Percentiles rank a stretch among this genome's conserved stretches.
These are phyloP conservation scores for Psidium guajava DNA, from an alignment of 345 rosid genomes.

Conservation along the genomic window DNA sequence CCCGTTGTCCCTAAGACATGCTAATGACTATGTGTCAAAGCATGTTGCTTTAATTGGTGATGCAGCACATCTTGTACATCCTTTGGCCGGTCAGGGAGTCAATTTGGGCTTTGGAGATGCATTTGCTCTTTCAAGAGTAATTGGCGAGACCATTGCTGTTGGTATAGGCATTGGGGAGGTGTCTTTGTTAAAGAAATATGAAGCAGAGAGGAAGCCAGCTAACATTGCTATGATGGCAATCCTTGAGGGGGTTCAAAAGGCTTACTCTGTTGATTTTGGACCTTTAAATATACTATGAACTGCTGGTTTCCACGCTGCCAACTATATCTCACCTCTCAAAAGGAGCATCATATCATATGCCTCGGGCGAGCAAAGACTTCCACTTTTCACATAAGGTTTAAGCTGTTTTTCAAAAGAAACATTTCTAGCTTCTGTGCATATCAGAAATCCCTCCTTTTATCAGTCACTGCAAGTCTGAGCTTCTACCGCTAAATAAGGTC, in stretches of 20 bases:
- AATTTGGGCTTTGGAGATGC: slow-evolving; percentile 93
- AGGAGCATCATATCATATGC: slow-evolving; percentile 76
- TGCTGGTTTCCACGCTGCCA: slow-evolving; percentile 74
- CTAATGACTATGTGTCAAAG: slow-evolving; percentile 52
- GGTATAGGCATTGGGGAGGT: slow-evolving; percentile 81
- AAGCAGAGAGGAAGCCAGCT: slow-evolving; percentile 73
- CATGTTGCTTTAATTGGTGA: slow-evolving; percentile 75
- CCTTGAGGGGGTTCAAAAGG: slow-evolving; percentile 85
- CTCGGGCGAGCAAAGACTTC: slow-evolving; percentile 62
- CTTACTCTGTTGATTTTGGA: slow-evolving; percentile 68
- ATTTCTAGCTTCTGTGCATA: not conserved
- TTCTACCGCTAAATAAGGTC: too few relatives aligned
- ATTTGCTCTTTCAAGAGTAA: slow-evolving; percentile 52
- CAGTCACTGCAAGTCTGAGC: not conserved
- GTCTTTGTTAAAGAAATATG: slow-evolving; percentile 49
- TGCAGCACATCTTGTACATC: slow-evolving; percentile 94
- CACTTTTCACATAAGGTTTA: slow-evolving; percentile 23
- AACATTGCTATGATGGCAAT: slow-evolving; percentile 80
- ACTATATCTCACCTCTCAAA: slow-evolving; percentile 68
- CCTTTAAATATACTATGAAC: slow-evolving; percentile 75
- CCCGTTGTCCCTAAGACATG: slow-evolving; percentile 77
- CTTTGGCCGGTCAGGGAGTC: slow-evolving; percentile 97
- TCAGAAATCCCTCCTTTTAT: not conserved
- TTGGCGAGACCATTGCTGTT: slow-evolving; percentile 68
- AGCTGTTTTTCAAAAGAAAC: not conserved